phyloP scores from a whole-genome alignment of 352 stramenopile genomes.

The Phytophthora aleatoria region DNA sequence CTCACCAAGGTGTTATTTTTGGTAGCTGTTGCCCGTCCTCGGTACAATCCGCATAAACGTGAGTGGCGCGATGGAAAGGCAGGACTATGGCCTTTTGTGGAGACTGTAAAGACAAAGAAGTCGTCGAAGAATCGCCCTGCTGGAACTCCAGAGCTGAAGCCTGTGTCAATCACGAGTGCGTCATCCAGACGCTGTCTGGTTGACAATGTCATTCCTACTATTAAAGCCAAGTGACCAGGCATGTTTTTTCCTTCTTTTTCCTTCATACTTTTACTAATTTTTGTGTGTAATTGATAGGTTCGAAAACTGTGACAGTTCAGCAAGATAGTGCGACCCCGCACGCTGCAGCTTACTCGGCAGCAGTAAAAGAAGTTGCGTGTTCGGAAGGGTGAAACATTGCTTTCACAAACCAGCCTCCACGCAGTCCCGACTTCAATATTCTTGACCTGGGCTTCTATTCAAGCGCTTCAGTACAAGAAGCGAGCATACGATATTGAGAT shows the following conservation, averaged over 20 bases:
- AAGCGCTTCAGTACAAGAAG: background rate
- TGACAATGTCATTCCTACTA: background rate
- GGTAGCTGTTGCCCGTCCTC: background rate
- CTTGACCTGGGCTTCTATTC: background rate
- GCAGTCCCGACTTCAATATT: background rate
- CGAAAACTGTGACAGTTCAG: background rate
- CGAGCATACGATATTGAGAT: background rate
- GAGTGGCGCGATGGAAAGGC: background rate
- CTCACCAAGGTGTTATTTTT: background rate
- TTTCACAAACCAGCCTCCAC: background rate
- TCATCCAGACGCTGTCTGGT: background rate
- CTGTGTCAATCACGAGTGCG: background rate
- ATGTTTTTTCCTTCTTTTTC: background rate
- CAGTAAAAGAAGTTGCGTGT: background rate
- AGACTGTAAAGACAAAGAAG: too few species aligned
- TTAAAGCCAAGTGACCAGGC: background rate
- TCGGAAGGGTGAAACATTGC: background rate
- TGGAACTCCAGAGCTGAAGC: background rate
- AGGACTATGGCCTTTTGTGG: background rate
- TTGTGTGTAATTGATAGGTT: background rate
- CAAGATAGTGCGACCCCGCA: background rate
- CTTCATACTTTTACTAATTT: background rate
- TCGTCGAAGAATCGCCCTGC: background rate
- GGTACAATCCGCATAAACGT: background rate
- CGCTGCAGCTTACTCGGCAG: background rate